These are phyloP conservation scores for Rhododendron williamsianum DNA, from an alignment of 148 eudicot species.

Conservation along the genomic window DNA sequence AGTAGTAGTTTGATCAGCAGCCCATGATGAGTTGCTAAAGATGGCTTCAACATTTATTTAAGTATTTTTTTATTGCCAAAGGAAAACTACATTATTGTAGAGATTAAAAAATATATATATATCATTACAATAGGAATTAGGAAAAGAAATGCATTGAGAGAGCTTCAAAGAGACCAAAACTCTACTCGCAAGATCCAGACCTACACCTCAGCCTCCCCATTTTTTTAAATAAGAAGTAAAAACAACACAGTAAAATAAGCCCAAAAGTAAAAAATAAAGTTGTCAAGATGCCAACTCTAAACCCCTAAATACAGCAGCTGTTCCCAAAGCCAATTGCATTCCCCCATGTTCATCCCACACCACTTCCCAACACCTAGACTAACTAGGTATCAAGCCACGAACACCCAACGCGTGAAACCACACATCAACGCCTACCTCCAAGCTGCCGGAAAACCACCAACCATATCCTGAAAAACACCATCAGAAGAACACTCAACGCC, in stretches of 20 bases:
- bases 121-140: background rate
- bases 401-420: no score
- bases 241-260: background rate
- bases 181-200: background rate
- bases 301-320: background rate
- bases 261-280: background rate
- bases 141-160: background rate
- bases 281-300: background rate
- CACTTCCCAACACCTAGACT: background rate
- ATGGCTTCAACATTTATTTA: background rate
- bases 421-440: background rate
- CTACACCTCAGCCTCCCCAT: background rate
- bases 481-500: background rate
- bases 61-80: background rate
- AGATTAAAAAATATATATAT: no score
- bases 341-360: background rate
- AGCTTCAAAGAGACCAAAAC: background rate
- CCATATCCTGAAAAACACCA: background rate
- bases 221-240: background rate
- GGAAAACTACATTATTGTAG: background rate
- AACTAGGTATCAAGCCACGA: no score
- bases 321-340: background rate
- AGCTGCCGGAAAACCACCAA: background rate
- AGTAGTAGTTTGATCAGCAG: background rate
- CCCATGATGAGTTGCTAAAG: background rate